Conservation (phyloP, 78 protist genomes). For the Creolimax fragrantissima region DNA sequence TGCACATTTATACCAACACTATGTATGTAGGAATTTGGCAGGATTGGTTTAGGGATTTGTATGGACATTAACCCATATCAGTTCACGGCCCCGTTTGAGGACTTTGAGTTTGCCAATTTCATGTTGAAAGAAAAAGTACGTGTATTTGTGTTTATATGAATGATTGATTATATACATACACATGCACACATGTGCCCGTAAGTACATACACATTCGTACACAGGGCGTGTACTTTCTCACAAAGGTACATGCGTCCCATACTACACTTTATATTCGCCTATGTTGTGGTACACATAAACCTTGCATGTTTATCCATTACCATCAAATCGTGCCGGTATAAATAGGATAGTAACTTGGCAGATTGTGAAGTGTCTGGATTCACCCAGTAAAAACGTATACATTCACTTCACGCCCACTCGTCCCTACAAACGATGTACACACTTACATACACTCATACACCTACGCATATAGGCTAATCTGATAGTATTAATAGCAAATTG, state of each 20-base stretch:
- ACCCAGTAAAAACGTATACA: no score
- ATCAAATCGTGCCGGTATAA: no score
- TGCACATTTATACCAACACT: no score
- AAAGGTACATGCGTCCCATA: no score
- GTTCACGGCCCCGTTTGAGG: slow-evolving; percentile 26
- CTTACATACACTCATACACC: neutral
- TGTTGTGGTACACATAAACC: no score
- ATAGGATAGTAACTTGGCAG: no score
- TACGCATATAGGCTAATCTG: neutral
- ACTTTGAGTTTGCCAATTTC: slow-evolving; percentile 18
- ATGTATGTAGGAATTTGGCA: neutral
- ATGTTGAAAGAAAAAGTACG: neutral
- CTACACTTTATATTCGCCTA: no score
- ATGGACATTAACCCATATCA: slow-evolving; percentile 39
- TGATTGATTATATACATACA: neutral
- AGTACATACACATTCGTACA: neutral
- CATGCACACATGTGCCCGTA: neutral
- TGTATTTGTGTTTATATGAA: neutral
- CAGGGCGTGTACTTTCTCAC: no score
- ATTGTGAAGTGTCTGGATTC: no score
- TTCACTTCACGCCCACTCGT: no score
- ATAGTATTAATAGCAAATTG: neutral
- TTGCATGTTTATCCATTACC: no score
- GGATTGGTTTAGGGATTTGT: slow-evolving; percentile 31
- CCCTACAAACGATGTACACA: no score